A percentile compares a stretch with the other conserved stretches of the same genome.
Evolutionary conservation across 2,329 filamentous ascomycete genomes (phyloP).

Genomic region (Phyllosticta citribraziliensis): DNA sequence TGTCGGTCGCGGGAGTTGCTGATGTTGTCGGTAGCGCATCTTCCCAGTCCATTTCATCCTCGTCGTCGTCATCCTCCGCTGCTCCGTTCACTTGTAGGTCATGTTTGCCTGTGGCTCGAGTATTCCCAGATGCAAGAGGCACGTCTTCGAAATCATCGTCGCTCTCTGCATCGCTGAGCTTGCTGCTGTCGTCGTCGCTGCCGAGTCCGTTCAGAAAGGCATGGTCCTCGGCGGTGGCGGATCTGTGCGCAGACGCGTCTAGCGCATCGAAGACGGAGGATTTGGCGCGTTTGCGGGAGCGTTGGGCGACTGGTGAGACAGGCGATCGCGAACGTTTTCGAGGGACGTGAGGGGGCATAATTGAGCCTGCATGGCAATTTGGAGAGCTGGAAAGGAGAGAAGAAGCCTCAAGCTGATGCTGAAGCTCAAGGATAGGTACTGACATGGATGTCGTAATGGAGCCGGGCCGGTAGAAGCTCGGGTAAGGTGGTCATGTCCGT

Average conservation of each 20-base stretch:
- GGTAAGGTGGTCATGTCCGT: not conserved
- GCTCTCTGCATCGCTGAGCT: constrained; percentile 1
- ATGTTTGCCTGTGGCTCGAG: not conserved
- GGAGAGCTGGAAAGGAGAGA: not conserved
- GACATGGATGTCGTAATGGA: not conserved
- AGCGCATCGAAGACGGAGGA: constrained; percentile 4
- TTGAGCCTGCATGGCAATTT: not conserved
- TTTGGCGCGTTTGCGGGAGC: constrained; percentile 6
- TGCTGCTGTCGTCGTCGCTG: not conserved
- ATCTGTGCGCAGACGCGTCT: constrained; percentile 1
- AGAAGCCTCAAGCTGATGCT: not conserved
- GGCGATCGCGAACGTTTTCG: constrained; percentile 8
- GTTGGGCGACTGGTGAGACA: not conserved
- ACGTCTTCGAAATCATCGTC: constrained; percentile 6
- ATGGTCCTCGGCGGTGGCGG: constrained; percentile 1
- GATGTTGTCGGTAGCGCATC: constrained; percentile 26
- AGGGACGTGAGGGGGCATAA: constrained; percentile 9
- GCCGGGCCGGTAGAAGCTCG: constrained; percentile 1
- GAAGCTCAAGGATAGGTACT: not conserved
- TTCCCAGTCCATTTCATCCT: constrained; percentile 28
- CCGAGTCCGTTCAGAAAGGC: constrained; percentile 8
- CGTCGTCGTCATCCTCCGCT: constrained; percentile 11
- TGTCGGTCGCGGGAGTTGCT: constrained; percentile 11
- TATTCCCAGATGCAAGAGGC: not conserved
- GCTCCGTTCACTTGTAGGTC: not conserved